Evolutionary conservation across 495 filamentous ascomycete genomes (phyloP).

Genomic region (Podospora comata): DNA sequence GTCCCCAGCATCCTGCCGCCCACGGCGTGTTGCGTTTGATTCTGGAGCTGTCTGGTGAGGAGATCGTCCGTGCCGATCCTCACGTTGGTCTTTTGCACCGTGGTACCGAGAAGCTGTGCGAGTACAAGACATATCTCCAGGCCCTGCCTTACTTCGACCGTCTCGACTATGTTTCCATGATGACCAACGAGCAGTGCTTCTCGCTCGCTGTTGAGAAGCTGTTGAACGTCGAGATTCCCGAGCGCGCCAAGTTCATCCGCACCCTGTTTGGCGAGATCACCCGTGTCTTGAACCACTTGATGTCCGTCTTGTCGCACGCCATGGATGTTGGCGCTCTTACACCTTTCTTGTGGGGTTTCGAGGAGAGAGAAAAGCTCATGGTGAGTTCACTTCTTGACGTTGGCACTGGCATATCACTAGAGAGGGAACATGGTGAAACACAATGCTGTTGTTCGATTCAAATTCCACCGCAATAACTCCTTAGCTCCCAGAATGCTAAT

Average conservation of each 20-base stretch:
- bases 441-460: not conserved
- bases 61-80: constrained; percentile 93
- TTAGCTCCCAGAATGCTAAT: constrained; percentile 24
- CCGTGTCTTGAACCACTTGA: constrained; percentile 91
- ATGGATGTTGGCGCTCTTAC: constrained; percentile 99
- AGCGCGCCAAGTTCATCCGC: constrained; percentile 93
- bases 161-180: constrained; percentile 99
- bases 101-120: constrained; percentile 99
- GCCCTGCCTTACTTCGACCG: constrained; percentile 98
- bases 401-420: not conserved
- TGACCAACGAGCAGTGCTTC: constrained; percentile 99
- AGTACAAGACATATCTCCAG: constrained; percentile 99
- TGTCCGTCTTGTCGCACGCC: constrained; percentile 95
- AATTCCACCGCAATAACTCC: not conserved
- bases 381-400: constrained; percentile 46
- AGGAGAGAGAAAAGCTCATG: constrained; percentile 99
- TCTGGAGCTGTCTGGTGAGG: constrained; percentile 95
- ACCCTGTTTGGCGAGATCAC: constrained; percentile 98
- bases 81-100: constrained; percentile 96
- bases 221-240: constrained; percentile 93
- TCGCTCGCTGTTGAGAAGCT: constrained; percentile 95
- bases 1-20: constrained; percentile 97
- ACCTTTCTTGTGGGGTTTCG: constrained; percentile 99
- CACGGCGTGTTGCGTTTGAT: constrained; percentile 98
- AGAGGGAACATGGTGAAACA: not conserved